Conservation (phyloP, 75 land plant species). For the Adiantum capillusveneris region DNA sequence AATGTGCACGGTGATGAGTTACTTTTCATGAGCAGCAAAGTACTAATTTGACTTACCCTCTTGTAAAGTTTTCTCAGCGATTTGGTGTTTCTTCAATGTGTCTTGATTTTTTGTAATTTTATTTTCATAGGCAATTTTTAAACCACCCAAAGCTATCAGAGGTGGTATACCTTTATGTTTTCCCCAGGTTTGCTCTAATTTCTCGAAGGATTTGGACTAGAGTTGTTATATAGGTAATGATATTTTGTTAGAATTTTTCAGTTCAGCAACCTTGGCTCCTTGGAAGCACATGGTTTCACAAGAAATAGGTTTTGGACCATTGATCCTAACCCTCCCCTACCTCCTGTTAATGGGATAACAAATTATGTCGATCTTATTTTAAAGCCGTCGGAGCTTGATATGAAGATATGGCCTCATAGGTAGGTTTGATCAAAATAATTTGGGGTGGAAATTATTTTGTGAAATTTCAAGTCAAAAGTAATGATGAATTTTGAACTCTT, state of each 20-base stretch:
- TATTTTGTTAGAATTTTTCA: not conserved
- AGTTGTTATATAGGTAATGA: no score
- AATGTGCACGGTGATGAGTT: constrained; percentile 32
- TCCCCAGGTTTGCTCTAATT: constrained; percentile 64
- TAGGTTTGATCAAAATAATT: not conserved
- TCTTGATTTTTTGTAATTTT: no score
- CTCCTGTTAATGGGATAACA: constrained; percentile 3
- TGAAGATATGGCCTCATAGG: constrained; percentile 24
- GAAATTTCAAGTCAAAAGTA: not conserved
- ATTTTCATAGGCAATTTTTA: constrained; percentile 33
- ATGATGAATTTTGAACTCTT: not conserved
- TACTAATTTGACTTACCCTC: not conserved
- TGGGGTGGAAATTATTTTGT: no score
- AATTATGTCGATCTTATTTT: constrained; percentile 20
- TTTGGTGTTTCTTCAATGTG: not conserved
- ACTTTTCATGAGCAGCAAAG: constrained; percentile 25
- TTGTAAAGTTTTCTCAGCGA: not conserved
- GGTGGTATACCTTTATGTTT: constrained; percentile 71
- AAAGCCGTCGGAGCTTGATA: constrained; percentile 13
- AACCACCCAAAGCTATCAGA: constrained; percentile 59
- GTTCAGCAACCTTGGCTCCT: constrained; percentile 15
- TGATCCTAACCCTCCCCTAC: constrained; percentile 14
- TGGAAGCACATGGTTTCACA: constrained; percentile 23
- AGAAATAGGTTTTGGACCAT: constrained; percentile 22
- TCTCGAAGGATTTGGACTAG: no score